Base-by-base conservation (phyloP, 495 filamentous ascomycete species). In the Neurospora africana region DNA sequence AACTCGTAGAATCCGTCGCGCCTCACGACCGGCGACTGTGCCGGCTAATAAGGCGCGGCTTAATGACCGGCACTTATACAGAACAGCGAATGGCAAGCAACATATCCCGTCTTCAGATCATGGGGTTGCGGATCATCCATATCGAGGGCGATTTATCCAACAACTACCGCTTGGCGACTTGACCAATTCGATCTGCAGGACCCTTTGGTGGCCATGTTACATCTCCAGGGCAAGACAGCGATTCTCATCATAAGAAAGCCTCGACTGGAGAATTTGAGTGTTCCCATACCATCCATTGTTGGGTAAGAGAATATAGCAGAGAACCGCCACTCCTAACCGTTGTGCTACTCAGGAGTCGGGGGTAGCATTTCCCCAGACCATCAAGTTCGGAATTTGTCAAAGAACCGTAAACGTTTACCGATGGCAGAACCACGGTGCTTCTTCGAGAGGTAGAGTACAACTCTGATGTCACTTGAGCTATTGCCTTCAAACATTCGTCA, bases 31-130 rank as follows among this genome's bases (percentile, higher is more conserved):
- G 53, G 35, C 23, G 19, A 36, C 36, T 44, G 17, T 67, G 69
- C 74, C 74, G 74, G 74, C 69, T 75, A 74, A 75, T 75, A 74
- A 53, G 71, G 38, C 69, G 72, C 74, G 73, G 73, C 70, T 76
- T 74, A 74, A 76, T 76, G 70, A 7, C 21, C 19, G 70, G 47
- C 53, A 70, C 74, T 68, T 75, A 75, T 72, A 73, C n/a, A 30
- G 39, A 36, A 36, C 69, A 69, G 35, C 65, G 68, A 75, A 53
- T 69, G 38, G 71, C 65, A 58, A 33, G 69, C 69, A 77, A 72
- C 77, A 74, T 74, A 76, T 43, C 78, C 74, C 77, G 74, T 76
- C 75, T 76, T 74, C 76, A 70, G 73, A 76, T 76, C 75, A 78
- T 78, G 75, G 76, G 74, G 36, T 69, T 70, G 43, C 65, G 70